Evolutionary conservation across 768 basidiomycete species (phyloP), one percentile per base, ranked within the genome.

Genomic region (Cubamyces sp.): DNA sequence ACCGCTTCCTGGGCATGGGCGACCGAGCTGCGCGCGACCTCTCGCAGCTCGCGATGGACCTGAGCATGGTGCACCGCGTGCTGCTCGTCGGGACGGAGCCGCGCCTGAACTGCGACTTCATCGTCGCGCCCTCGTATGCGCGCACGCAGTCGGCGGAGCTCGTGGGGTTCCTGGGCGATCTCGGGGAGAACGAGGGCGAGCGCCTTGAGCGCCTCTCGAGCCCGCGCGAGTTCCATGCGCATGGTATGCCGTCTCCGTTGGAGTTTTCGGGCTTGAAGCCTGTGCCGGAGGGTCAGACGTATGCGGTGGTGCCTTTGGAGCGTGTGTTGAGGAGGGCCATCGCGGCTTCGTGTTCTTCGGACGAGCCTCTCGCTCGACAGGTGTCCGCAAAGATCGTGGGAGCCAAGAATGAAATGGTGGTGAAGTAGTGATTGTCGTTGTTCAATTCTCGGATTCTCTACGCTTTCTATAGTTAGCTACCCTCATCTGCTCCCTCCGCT

Each of bases 1-100:
- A 61, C 57, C 70, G 68, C 40, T 71, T 71, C 67, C 61, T 71
- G 18, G 70, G 68, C 30, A 48, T 69, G 21, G 41, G 45, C 2
- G 19, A 54, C 5, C 21, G 57, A 15, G 56, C 64, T 8, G 8
- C 12, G 11, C 42, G 26, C 18, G 45, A 28, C 7, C 51, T 34
- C 15, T 28, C 25, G 12, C 15, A 19, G 19, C 25, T 64, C 19
- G 12, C 49, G 16, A 19, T 62, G 42, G 64, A 67, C 57, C 5
- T 62, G 18, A 37, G 50, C 23, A 53, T 71, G 53, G 37, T 67
- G n/a, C 55, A 65, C 15, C 57, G 50, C 7, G 34, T 71, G 18
- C 66, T 69, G 19, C 37, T 28, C 4, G 28, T 63, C 26, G 70
- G 68, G 9, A 39, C 51, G 19, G 59, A 62, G 21, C 25, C 61